These are phyloP conservation scores for Chalara sp. DNA, from an alignment of 2,329 filamentous ascomycete species.

Conservation along the genomic window DNA sequence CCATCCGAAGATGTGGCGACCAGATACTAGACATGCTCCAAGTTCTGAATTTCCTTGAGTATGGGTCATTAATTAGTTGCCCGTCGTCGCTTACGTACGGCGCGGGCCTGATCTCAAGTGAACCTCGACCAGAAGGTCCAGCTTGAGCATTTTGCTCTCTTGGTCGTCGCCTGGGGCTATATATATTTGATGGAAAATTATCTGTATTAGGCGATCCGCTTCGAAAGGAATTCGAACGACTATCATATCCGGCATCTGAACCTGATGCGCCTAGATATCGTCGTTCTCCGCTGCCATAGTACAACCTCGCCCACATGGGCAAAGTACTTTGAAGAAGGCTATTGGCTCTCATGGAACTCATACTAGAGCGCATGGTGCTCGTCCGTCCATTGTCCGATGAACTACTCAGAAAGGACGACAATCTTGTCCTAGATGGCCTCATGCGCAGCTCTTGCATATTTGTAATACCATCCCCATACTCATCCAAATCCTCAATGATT, in stretches of 20 bases:
- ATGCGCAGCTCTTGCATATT: slow-evolving; percentile 42
- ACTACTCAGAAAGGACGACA: slow-evolving; percentile 42
- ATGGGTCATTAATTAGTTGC: slow-evolving; percentile 9
- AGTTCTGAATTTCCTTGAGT: slow-evolving; percentile 19
- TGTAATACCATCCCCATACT: slow-evolving; percentile 56
- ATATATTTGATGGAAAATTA: slow-evolving; percentile 38
- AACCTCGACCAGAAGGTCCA: slow-evolving; percentile 26
- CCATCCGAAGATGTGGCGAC: slow-evolving; percentile 65
- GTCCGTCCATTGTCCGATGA: slow-evolving; percentile 35
- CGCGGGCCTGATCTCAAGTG: slow-evolving; percentile 40
- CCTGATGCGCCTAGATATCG: slow-evolving; percentile 38
- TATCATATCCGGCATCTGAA: slow-evolving; percentile 31
- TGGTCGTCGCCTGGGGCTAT: slow-evolving; percentile 38
- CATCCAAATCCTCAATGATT: slow-evolving; percentile 51
- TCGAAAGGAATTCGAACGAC: slow-evolving; percentile 38
- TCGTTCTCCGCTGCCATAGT: slow-evolving; percentile 62
- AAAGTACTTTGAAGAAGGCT: slow-evolving; percentile 33
- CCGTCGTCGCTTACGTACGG: slow-evolving; percentile 9
- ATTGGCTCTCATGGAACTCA: slow-evolving; percentile 37
- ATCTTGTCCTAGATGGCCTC: slow-evolving; percentile 45
- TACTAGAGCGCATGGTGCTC: slow-evolving; percentile 25
- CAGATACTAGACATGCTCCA: slow-evolving; percentile 61
- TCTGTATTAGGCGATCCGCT: slow-evolving; percentile 45
- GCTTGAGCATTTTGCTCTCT: slow-evolving; percentile 28
- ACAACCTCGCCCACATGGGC: slow-evolving; percentile 49